Conservation (phyloP, 306 rosid genomes). For the Luffa aegyptiaca region DNA sequence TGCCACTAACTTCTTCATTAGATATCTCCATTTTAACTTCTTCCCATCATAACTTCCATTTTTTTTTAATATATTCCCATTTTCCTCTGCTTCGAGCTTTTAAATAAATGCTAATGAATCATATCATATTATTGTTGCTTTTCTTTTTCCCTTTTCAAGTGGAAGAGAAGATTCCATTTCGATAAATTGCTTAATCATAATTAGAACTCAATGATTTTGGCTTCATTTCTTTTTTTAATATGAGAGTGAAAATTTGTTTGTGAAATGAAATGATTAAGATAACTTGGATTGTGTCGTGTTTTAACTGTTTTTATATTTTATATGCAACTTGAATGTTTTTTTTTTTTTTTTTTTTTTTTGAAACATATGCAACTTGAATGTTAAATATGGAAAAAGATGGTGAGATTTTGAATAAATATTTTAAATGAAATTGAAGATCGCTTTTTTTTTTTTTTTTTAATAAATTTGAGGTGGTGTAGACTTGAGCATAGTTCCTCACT, state of each 20-base stretch:
- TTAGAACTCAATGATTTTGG: neutral
- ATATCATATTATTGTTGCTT: neutral
- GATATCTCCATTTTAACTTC: conserved; percentile 10
- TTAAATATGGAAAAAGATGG: no score
- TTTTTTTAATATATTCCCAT: neutral
- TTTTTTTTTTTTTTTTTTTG: no score
- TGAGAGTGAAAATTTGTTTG: neutral
- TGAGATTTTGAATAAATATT: no score
- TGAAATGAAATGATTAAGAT: neutral
- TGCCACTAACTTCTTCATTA: neutral
- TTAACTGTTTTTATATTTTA: no score
- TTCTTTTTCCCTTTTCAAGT: neutral
- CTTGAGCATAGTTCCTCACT: no score
- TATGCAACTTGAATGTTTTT: neutral
- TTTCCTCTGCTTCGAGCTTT: neutral
- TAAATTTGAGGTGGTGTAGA: no score
- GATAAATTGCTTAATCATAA: neutral
- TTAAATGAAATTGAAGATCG: no score
- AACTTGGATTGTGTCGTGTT: no score
- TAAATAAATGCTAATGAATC: neutral
- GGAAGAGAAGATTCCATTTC: neutral
- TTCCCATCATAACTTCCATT: neutral
- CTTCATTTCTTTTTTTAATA: no score
- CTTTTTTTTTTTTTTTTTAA: no score
- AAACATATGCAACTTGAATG: neutral